Evolutionary conservation across 108 stramenopile species (phyloP).

Genomic region (Nitzschia palea): DNA sequence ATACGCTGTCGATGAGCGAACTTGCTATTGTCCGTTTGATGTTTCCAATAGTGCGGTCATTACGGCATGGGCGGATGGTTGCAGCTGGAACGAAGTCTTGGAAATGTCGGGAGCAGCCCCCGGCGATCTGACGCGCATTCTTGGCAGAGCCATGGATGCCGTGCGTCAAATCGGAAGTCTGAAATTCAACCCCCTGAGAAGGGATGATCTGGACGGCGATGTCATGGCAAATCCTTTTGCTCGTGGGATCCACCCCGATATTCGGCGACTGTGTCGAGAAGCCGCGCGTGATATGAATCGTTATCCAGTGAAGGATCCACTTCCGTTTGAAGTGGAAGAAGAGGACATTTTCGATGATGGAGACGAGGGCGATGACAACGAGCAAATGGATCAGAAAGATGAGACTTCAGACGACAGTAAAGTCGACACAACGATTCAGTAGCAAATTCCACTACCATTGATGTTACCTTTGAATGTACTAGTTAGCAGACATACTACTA

Average conservation of each 20-base stretch:
- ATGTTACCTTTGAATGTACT: background rate
- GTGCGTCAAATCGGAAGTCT: conserved; percentile 73
- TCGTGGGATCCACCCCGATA: conserved; percentile 63
- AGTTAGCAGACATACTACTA: background rate
- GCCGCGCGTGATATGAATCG: conserved; percentile 72
- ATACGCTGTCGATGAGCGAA: conserved; percentile 52
- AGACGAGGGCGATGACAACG: background rate
- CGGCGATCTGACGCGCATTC: conserved; percentile 72
- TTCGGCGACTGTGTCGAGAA: conserved; percentile 66
- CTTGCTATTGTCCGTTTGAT: conserved; percentile 60
- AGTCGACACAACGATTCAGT: too few relatives aligned
- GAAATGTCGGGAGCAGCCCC: conserved; percentile 74
- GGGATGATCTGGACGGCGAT: conserved; percentile 31
- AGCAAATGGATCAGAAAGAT: background rate
- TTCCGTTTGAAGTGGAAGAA: conserved; percentile 63
- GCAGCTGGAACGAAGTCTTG: conserved; percentile 74
- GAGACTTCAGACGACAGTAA: conserved; percentile 1
- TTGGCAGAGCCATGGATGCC: conserved; percentile 76
- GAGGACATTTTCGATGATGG: conserved; percentile 18
- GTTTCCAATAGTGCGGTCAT: conserved; percentile 67
- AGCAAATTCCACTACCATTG: too few relatives aligned
- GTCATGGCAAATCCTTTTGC: conserved; percentile 35
- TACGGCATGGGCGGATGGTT: conserved; percentile 78
- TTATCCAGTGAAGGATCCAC: conserved; percentile 82
- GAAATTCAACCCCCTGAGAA: conserved; percentile 58